Conservation (phyloP, 257 asterid genomes). For the Penstemon barbatus region DNA sequence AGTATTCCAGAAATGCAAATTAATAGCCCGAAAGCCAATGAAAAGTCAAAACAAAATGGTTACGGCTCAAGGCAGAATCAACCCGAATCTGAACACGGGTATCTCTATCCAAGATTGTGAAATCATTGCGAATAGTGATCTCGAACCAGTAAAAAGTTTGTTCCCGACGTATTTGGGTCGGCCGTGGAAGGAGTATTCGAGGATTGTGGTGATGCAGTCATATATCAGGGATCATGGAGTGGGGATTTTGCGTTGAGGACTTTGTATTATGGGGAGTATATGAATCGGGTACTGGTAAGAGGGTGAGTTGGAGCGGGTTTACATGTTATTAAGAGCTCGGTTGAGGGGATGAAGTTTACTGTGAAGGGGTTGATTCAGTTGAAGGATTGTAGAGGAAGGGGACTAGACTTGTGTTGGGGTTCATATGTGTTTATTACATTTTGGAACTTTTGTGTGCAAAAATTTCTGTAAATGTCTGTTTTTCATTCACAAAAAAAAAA, state of each 20-base stretch:
- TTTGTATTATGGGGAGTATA: conserved; percentile 53
- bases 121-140: conserved; percentile 39
- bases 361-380: conserved; percentile 47
- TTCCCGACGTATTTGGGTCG: conserved; percentile 52
- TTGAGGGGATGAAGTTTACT: conserved; percentile 45
- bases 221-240: conserved; percentile 41
- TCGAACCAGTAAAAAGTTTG: conserved; percentile 35
- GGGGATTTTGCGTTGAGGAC: conserved; percentile 50
- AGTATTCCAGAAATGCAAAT: conserved; percentile 49
- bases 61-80: conserved; percentile 62
- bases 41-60: conserved; percentile 50
- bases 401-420: too few species aligned
- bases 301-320: conserved; percentile 54
- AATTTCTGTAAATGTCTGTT: too few species aligned
- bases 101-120: conserved; percentile 47
- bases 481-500: too few species aligned
- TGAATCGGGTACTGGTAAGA: conserved; percentile 42
- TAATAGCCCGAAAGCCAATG: conserved; percentile 44
- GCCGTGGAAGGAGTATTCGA: conserved; percentile 62
- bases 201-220: conserved; percentile 56
- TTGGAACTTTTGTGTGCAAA: too few species aligned
- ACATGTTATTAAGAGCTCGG: conserved; percentile 35
- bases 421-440: too few species aligned
- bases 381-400: conserved; percentile 34
- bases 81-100: conserved; percentile 63